A percentile compares a stretch with the other conserved stretches of the same genome.
Evolutionary conservation across 1,284 basidiomycete species (phyloP).

Genomic region (Papiliotrema fonsecae): DNA sequence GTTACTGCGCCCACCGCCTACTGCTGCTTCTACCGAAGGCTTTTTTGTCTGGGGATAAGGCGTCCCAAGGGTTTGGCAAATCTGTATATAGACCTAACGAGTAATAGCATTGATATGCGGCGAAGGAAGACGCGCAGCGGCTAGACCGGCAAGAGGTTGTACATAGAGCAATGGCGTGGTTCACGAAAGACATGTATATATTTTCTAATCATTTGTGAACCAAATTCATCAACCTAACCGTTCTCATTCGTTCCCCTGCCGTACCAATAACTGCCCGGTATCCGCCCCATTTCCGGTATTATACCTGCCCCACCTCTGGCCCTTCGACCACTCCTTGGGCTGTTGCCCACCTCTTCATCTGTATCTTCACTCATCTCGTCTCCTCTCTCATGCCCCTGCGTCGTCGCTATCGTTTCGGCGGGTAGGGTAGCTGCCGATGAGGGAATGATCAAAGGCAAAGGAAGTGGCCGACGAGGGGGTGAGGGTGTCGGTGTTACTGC

Average conservation of each 20-base stretch:
- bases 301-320: neutral
- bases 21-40: slow-evolving; percentile 1
- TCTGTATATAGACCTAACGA: no score
- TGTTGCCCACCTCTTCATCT: neutral
- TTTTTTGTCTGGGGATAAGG: slow-evolving; percentile 24
- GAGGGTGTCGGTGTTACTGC: slow-evolving; percentile 16
- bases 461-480: neutral
- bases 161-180: no score
- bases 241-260: no score
- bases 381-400: neutral
- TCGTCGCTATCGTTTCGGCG: neutral
- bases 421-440: neutral
- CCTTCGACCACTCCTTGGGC: neutral
- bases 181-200: no score
- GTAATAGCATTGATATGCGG: no score
- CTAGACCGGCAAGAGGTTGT: no score
- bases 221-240: no score
- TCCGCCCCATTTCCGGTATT: no score
- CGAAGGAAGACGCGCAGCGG: no score
- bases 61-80: neutral
- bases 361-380: neutral
- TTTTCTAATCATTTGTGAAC: no score
- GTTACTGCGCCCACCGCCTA: slow-evolving; percentile 7
- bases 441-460: neutral
- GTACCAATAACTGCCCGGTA: neutral